A percentile compares a stretch with the other conserved stretches of the same genome.
Evolutionary conservation across 176 grass and related monocot genomes (phyloP).

Genomic region (Zea mays): Zm-B73-REFERENCE-NAM-5.0 NC_050098.1:218454501-218455000

Average conservation of each 20-base stretch:
- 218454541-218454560: no score
- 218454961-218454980: not conserved
- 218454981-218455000: not conserved
- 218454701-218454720: not conserved
- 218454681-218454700: not conserved
- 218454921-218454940: not conserved
- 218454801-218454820: not conserved
- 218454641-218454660: no score
- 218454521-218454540: no score
- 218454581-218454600: no score
- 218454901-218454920: not conserved
- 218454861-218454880: not conserved
- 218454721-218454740: not conserved
- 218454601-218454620: no score
- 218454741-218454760: not conserved
- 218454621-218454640: no score
- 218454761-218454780: slow-evolving; percentile 11
- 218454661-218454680: no score
- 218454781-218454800: not conserved
- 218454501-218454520: no score
- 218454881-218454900: slow-evolving; percentile 6
- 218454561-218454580: no score
- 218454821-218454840: not conserved
- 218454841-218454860: not conserved
- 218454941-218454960: not conserved